Evolutionary conservation across 768 basidiomycete species (phyloP), one percentile per base, ranked within the genome.

Genomic region (Mycena alexandri): DNA sequence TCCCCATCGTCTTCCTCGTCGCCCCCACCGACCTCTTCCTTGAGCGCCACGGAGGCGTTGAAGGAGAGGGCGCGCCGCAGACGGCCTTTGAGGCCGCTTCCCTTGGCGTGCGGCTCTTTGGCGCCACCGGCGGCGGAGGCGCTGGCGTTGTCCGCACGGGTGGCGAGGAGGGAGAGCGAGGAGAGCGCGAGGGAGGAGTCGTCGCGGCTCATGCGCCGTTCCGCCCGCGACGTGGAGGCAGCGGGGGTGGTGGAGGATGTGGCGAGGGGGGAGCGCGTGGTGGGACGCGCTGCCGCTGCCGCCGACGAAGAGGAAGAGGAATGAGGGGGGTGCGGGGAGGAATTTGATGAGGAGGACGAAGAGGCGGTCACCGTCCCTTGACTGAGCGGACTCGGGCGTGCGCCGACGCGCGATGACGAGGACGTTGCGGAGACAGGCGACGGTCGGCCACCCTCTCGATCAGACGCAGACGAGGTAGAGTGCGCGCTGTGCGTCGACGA

Each of bases 1-100:
- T 22, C 61, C 22, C 36, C 65, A 22, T 75, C 77, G 25, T 73
- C 77, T 29, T 79, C 80, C 13, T 77, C 78, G 36, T 84, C 86
- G 47, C 86, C 84, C 41, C 22, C 66, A 29, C 61, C 66, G 46
- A 86, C 86, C 72, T 86, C 87, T 70, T 90, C 89, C 34, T 85
- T 83, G 60, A 94, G 82, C 6, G 87, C 79, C 65, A 84, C 80
- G 41, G 79, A 78, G 10, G 89, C 86, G 68, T 89, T 90, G 71
- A 93, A 84, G 1, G 88, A 89, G 24, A 93, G 82, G 5, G 90
- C 93, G 33, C 93, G 88, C 46, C 92, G 88, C 44, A 95, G 82
- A 63, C 89, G 87, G 71, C 88, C 90, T 76, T 94, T 95, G 70
- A 96, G 83, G 0, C 94, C 94, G 16, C 87, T 85, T 41, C 70